phyloP scores from a whole-genome alignment of 805 yeast species.

The Cyberlindnera americana region DNA sequence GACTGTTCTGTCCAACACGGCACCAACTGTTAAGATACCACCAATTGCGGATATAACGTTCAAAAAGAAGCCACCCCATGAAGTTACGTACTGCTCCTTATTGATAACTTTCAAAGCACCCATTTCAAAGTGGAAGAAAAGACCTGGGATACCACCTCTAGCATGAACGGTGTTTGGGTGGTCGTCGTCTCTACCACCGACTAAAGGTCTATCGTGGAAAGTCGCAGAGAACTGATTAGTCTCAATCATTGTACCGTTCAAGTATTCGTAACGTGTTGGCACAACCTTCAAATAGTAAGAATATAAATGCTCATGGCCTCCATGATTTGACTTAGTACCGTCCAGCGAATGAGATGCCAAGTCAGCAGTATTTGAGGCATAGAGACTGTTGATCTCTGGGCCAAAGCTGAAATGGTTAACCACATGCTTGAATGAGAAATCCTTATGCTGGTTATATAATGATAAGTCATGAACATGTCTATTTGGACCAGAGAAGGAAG shows the following conservation, averaged over 20 bases:
- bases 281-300: slow-evolving; percentile 87
- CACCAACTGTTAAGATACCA: slow-evolving; percentile 90
- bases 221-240: slow-evolving; percentile 92
- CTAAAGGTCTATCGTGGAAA: slow-evolving; percentile 77
- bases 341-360: slow-evolving; percentile 67
- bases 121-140: slow-evolving; percentile 84
- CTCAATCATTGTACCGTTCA: slow-evolving; percentile 52
- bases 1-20: slow-evolving; percentile 80
- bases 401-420: slow-evolving; percentile 87
- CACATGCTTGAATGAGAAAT: slow-evolving; percentile 71
- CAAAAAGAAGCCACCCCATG: slow-evolving; percentile 79
- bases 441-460: slow-evolving; percentile 52
- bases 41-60: slow-evolving; percentile 88
- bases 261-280: slow-evolving; percentile 76
- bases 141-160: slow-evolving; percentile 88
- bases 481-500: slow-evolving; percentile 53
- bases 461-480: slow-evolving; percentile 85
- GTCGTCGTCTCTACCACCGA: slow-evolving; percentile 87
- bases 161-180: slow-evolving; percentile 83
- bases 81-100: slow-evolving; percentile 59
- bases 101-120: slow-evolving; percentile 90
- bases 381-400: slow-evolving; percentile 38
- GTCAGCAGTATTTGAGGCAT: slow-evolving; percentile 26
- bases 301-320: slow-evolving; percentile 57
- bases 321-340: slow-evolving; percentile 38